Evolutionary conservation across 352 stramenopile genomes (phyloP).

Genomic region (Phytophthora melonis): DNA sequence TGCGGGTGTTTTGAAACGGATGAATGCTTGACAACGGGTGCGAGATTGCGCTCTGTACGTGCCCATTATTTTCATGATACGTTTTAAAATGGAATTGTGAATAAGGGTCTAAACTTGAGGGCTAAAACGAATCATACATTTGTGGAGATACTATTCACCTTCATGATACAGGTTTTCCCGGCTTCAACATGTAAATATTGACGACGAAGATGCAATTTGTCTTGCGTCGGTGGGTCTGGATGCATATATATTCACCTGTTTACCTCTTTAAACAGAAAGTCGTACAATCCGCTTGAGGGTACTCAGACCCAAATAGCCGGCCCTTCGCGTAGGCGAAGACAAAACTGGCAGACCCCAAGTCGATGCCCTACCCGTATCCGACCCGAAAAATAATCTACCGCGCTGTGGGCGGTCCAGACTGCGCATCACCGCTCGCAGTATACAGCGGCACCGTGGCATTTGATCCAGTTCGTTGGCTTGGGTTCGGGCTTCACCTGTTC

Average conservation of each 20-base stretch:
- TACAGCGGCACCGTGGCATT: too few relatives aligned
- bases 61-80: not conserved
- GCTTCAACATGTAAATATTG: too few relatives aligned
- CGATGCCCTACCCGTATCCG: not conserved
- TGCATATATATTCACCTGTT: too few relatives aligned
- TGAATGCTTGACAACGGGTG: too few relatives aligned
- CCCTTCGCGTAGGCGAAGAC: not conserved
- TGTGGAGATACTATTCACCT: not conserved
- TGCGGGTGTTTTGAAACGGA: too few relatives aligned
- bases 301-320: not conserved
- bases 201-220: not conserved
- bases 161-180: too few relatives aligned
- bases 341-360: not conserved
- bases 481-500: too few relatives aligned
- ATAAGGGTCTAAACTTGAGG: not conserved
- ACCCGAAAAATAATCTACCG: slow-evolving; percentile 1
- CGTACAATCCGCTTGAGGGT: not conserved
- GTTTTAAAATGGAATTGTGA: not conserved
- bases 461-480: too few relatives aligned
- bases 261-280: too few relatives aligned
- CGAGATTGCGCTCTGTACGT: not conserved
- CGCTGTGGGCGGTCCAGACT: too few relatives aligned
- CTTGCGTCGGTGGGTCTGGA: too few relatives aligned
- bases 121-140: not conserved
- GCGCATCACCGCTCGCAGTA: too few relatives aligned